These are phyloP conservation scores for Kluyveromyces aestuarii DNA, from an alignment of 805 yeast species.

Conservation along the genomic window DNA sequence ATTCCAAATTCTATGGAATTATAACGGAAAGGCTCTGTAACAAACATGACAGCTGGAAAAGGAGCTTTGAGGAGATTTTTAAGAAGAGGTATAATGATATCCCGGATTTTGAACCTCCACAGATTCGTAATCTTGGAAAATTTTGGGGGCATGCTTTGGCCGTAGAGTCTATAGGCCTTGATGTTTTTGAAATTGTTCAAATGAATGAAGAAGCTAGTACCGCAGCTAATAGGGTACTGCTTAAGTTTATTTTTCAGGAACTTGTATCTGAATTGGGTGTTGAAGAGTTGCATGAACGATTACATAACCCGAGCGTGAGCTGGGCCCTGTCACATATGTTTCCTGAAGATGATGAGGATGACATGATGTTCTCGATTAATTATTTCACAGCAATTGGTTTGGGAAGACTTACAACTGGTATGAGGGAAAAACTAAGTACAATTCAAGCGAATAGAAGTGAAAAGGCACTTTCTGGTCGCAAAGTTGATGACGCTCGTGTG, in stretches of 20 bases:
- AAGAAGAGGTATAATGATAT: constrained; percentile 44
- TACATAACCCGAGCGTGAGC: constrained; percentile 44
- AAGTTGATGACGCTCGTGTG: constrained; percentile 12
- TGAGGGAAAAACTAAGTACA: constrained; percentile 49
- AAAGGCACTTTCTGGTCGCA: constrained; percentile 5
- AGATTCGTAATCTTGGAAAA: constrained; percentile 69
- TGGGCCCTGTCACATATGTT: constrained; percentile 50
- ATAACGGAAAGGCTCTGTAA: constrained; percentile 58
- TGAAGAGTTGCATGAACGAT: constrained; percentile 36
- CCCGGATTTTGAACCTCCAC: constrained; percentile 62
- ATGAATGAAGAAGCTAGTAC: constrained; percentile 66
- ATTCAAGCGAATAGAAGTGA: constrained; percentile 24
- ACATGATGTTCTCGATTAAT: constrained; percentile 71
- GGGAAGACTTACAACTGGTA: constrained; percentile 71
- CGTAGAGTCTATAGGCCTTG: constrained; percentile 58
- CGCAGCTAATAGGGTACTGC: constrained; percentile 70
- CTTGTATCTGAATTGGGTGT: constrained; percentile 70
- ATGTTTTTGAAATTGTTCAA: constrained; percentile 42
- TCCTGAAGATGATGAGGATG: constrained; percentile 45
- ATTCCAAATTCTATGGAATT: constrained; percentile 76
- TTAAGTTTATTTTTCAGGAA: constrained; percentile 75
- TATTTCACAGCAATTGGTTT: constrained; percentile 89
- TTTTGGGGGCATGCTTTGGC: constrained; percentile 82
- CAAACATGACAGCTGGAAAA: constrained; percentile 47
- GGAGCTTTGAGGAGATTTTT: constrained; percentile 45